Base-by-base conservation (phyloP, 225 moss, liverwort and hornwort species). In the Anthoceros angustus region DNA sequence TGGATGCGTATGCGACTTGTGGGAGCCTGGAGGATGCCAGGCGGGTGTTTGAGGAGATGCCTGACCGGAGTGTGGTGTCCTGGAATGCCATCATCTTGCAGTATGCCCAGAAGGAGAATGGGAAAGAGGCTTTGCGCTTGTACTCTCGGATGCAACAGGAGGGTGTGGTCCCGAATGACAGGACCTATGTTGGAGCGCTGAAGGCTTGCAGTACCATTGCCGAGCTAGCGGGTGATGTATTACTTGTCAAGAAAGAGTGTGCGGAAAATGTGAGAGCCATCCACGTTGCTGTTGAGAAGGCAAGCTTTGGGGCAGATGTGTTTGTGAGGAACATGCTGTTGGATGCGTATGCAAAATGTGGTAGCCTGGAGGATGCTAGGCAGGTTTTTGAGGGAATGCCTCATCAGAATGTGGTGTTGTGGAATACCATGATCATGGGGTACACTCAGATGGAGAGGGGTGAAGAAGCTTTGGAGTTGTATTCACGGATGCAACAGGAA, bases 281-380 rank as follows among this genome's bases (percentile, higher is more conserved):
- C n/a, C 55, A 55, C n/a, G 18, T 20, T 1, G n/a, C 18, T 18
- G n/a, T 55, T 55, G 55, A 18, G 10, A 55, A 55, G 55, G 23
- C n/a, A 7, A 23, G 18, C 7, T 15, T 55, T 15, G 55, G 23
- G 55, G 18, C 55, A 55, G 55, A 18, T 15, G n/a, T 55, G 7
- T 18, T 55, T 55, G 55, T 55, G 55, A 23, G 55, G 23, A 55
- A 18, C 23, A 55, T 55, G 55, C 23, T 55, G n/a, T 18, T 55
- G 55, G 55, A 55, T 55, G 55, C 55, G 7, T 55, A 55, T 20
- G 55, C 55, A 55, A 55, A 55, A 55, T 55, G 55, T 55, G 55
- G 55, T 12, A 55, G 55, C 55, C 55, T 55, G 23, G 55, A 18
- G 12, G 55, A 55, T 55, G 55, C 55, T 55, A 55, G 55, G 18